These are phyloP conservation scores for Globisporangium acanthophoron DNA, from an alignment of 352 stramenopile species.

Conservation along the genomic window DNA sequence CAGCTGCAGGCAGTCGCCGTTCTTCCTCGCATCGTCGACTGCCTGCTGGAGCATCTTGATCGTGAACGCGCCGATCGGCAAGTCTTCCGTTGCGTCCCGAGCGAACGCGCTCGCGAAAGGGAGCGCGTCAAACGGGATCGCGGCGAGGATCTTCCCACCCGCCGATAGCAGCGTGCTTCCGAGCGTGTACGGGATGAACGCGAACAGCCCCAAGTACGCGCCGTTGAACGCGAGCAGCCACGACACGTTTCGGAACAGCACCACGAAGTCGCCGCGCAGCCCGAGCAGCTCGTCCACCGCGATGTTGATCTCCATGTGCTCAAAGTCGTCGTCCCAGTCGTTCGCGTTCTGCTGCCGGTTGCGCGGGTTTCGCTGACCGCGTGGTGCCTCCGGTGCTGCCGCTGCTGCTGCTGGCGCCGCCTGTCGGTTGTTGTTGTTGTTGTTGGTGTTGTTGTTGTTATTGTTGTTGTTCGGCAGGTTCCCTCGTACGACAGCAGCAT, in stretches of 20 bases:
- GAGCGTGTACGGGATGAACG: slow-evolving; percentile 94
- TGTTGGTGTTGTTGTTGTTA: background rate
- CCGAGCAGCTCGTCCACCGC: slow-evolving; percentile 97
- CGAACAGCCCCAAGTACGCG: slow-evolving; percentile 95
- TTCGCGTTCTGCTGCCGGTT: slow-evolving; percentile 24
- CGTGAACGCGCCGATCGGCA: slow-evolving; percentile 29
- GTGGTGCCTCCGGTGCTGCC: slow-evolving; percentile 6
- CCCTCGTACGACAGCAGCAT: background rate
- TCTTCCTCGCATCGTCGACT: slow-evolving; percentile 48
- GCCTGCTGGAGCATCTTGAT: slow-evolving; percentile 50
- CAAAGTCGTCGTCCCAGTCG: slow-evolving; percentile 86
- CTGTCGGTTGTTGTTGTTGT: background rate
- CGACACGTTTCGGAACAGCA: slow-evolving; percentile 94
- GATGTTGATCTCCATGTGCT: slow-evolving; percentile 93
- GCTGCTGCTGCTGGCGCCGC: slow-evolving; percentile 11
- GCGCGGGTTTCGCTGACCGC: slow-evolving; percentile 5
- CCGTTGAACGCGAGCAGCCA: slow-evolving; percentile 98
- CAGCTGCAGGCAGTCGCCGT: slow-evolving; percentile 79
- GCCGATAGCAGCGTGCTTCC: slow-evolving; percentile 87
- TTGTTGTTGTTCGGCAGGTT: background rate
- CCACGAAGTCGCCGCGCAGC: slow-evolving; percentile 90
- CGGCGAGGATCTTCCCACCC: slow-evolving; percentile 48
- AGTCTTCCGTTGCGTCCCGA: slow-evolving; percentile 11
- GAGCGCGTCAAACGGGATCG: slow-evolving; percentile 34
- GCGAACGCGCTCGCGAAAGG: slow-evolving; percentile 18